A percentile compares a stretch with the other conserved stretches of the same genome.
Conservation (phyloP, 345 rosid species). For the Ceriops zippeliana region DNA sequence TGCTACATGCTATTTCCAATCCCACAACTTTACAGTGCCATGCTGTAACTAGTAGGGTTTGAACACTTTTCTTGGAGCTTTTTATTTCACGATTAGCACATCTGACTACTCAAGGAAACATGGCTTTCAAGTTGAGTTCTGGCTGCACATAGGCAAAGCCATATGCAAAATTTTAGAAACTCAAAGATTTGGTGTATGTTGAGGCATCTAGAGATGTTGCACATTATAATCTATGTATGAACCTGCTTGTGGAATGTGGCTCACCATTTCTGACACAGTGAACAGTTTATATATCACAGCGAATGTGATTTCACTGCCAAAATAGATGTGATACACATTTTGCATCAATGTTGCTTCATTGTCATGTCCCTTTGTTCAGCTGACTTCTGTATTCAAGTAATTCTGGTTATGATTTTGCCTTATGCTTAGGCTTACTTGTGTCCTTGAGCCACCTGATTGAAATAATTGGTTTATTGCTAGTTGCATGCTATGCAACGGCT, state of each 20-base stretch:
- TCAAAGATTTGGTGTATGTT: not conserved
- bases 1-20: conserved; percentile 1
- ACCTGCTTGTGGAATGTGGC: not conserved
- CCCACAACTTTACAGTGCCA: not conserved
- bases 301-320: too few relatives aligned
- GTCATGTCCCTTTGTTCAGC: too few relatives aligned
- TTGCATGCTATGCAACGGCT: too few relatives aligned
- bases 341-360: too few relatives aligned
- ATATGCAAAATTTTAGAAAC: not conserved
- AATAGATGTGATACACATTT: too few relatives aligned
- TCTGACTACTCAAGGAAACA: not conserved
- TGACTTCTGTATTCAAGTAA: not conserved
- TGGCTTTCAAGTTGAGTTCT: conserved; percentile 6
- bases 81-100: not conserved
- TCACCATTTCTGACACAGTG: too few relatives aligned
- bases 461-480: too few relatives aligned
- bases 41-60: not conserved
- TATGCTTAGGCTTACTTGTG: not conserved
- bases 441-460: too few relatives aligned
- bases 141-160: too few relatives aligned
- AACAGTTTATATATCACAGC: too few relatives aligned
- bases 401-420: not conserved
- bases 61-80: not conserved
- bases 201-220: conserved; percentile 4
- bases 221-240: not conserved